A percentile compares a stretch with the other conserved stretches of the same genome.
These are phyloP conservation scores for Chytriomyces sp. DNA, from an alignment of 192 early-diverging fungal genomes.

Conservation along the genomic window DNA sequence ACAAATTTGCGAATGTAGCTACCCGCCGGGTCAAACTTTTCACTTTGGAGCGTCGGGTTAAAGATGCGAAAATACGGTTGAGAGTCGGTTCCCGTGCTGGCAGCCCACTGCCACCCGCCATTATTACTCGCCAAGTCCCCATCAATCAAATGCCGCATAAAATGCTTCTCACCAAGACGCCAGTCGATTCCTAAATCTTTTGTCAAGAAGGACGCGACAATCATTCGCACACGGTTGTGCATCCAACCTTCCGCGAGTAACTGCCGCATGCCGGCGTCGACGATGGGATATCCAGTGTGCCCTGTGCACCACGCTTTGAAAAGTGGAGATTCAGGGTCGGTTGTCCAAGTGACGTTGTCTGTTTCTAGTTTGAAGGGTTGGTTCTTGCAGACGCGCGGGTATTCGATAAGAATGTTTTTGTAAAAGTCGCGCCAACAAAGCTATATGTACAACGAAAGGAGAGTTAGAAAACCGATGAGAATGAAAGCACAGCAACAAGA, in stretches of 20 bases:
- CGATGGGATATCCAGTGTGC: conserved; percentile 54
- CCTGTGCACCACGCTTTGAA: conserved; percentile 68
- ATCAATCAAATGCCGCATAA: conserved; percentile 69
- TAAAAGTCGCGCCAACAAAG: conserved; percentile 74
- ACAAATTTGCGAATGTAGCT: conserved; percentile 67
- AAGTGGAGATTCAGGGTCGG: conserved; percentile 40
- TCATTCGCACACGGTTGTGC: conserved; percentile 70
- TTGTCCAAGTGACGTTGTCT: conserved; percentile 59
- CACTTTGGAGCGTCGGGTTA: conserved; percentile 60
- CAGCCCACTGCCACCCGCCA: conserved; percentile 74
- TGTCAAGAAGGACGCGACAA: conserved; percentile 56
- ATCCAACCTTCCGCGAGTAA: conserved; percentile 64
- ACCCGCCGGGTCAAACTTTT: conserved; percentile 64
- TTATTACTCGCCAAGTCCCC: conserved; percentile 74
- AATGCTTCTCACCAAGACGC: conserved; percentile 72
- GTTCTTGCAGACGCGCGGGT: conserved; percentile 64
- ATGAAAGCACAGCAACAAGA: not conserved
- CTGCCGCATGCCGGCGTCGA: conserved; percentile 63
- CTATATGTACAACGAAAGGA: conserved; percentile 15
- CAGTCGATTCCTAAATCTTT: conserved; percentile 67
- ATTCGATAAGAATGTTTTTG: conserved; percentile 59
- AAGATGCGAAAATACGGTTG: conserved; percentile 75
- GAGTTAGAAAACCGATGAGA: not conserved
- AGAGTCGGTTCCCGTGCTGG: conserved; percentile 68
- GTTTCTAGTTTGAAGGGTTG: conserved; percentile 58